Base-by-base conservation (phyloP, 345 rosid genomes). In the Kernera saxatilis region DNA sequence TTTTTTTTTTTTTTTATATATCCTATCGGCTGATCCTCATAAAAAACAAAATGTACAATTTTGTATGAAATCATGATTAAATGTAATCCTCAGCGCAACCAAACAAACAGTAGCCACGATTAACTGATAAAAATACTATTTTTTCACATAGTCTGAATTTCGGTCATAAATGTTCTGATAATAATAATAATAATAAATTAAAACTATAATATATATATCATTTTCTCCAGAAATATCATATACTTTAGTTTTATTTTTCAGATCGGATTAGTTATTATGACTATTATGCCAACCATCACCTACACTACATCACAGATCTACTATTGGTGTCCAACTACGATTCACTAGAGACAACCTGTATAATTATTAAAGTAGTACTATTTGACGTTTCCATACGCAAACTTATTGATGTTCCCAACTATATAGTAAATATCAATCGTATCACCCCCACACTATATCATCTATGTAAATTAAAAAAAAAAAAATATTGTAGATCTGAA, bases 311-410 rank as follows among this genome's bases (percentile, higher is more conserved):
- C 57, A 45, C 51, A 55, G 3, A 64, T 73, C 64, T 64, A 37
- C 6, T 8, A 37, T 18, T 13, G 49, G 41, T 18, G 41, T 18
- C 58, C 50, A 54, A 18, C 9, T 2, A 7, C 18, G 8, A 65
- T 29, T 57, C 51, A 57, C 9, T 19, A n/a, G 61, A 71, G 61
- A 71, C 69, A 51, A 71, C 44, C 75, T 33, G 30, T 71, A 21
- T 39, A 50, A 6, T 60, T 55, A n/a, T 27, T 17, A 3, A 35
- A 55, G 7, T 25, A 30, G 5, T 50, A 63, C 8, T 17, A 17
- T 33, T 33, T 41, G 46, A 45, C 56, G 39, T 72, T 57, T 35
- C 17, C 10, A 17, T 3, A 36, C 21, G 27, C 15, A 33, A 53
- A 23, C 35, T 36, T 36, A 27, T 27, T 36, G 45, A 29, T 48